phyloP scores from a whole-genome alignment of 768 basidiomycete genomes.

The Boletales sp. region DNA sequence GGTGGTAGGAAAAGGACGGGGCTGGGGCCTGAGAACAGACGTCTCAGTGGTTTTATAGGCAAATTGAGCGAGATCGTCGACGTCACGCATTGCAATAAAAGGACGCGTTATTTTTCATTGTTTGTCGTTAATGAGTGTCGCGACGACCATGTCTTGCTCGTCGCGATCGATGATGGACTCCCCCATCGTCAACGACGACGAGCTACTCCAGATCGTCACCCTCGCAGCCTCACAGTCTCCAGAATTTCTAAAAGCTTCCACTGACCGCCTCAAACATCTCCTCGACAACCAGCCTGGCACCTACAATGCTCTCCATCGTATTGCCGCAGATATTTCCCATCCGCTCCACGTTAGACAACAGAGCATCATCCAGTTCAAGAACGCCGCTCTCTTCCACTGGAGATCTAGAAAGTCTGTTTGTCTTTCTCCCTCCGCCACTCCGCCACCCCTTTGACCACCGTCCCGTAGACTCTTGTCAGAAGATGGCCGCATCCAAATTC shows the following conservation, averaged over 20 bases:
- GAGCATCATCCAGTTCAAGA: slow-evolving; percentile 89
- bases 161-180: slow-evolving; percentile 23
- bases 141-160: background rate
- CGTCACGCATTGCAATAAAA: no score
- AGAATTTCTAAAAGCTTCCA: slow-evolving; percentile 41
- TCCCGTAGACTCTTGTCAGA: slow-evolving; percentile 58
- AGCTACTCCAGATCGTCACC: slow-evolving; percentile 62
- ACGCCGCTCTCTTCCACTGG: slow-evolving; percentile 72
- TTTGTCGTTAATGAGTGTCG: slow-evolving; percentile 20
- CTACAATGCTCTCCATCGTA: slow-evolving; percentile 67
- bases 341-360: slow-evolving; percentile 70
- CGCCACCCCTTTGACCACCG: slow-evolving; percentile 8
- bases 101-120: slow-evolving; percentile 47
- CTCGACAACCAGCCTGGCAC: slow-evolving; percentile 62
- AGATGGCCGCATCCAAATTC: slow-evolving; percentile 63
- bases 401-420: slow-evolving; percentile 72
- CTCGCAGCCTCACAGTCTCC: slow-evolving; percentile 76
- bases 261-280: slow-evolving; percentile 63
- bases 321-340: slow-evolving; percentile 58
- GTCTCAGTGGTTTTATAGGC: slow-evolving; percentile 27
- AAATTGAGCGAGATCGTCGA: slow-evolving; percentile 33
- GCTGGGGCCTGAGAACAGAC: background rate
- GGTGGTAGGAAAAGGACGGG: slow-evolving; percentile 1
- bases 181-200: slow-evolving; percentile 47
- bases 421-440: background rate